Evolutionary conservation across 148 eudicot genomes (phyloP).

Genomic region (Camellia lanceoleosa): DNA sequence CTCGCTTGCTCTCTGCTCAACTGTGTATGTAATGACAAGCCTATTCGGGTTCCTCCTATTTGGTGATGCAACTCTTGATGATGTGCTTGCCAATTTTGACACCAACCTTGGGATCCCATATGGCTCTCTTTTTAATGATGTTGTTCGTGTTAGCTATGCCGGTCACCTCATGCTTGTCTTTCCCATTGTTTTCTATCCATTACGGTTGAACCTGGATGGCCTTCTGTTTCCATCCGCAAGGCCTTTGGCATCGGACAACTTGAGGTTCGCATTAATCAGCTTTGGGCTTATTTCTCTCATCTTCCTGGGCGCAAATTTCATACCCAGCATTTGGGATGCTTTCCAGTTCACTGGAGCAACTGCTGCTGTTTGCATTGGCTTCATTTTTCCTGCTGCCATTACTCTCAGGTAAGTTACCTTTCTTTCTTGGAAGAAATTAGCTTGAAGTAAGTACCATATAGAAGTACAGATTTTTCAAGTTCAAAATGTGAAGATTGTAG

Average conservation of each 20-base stretch:
- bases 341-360: constrained; percentile 98
- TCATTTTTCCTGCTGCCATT: constrained; percentile 86
- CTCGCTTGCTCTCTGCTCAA: constrained; percentile 69
- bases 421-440: not conserved
- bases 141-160: constrained; percentile 88
- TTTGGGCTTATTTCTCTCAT: constrained; percentile 52
- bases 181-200: constrained; percentile 82
- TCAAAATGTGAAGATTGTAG: not conserved
- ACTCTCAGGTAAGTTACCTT: constrained; percentile 60
- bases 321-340: constrained; percentile 95
- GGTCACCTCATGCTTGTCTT: constrained; percentile 87
- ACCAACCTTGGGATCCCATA: constrained; percentile 79
- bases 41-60: constrained; percentile 85
- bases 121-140: constrained; percentile 65
- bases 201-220: constrained; percentile 78
- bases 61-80: constrained; percentile 83
- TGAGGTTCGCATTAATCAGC: constrained; percentile 56
- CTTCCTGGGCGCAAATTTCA: constrained; percentile 75
- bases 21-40: constrained; percentile 76
- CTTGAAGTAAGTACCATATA: not conserved
- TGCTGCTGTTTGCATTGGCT: constrained; percentile 81
- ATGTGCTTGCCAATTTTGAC: constrained; percentile 84
- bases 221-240: constrained; percentile 65
- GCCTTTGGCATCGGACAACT: constrained; percentile 56
- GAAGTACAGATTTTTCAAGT: not conserved